A percentile compares a stretch with the other conserved stretches of the same genome.
Evolutionary conservation across 441 rosid species (phyloP).

Genomic region (Melastoma candidum): DNA sequence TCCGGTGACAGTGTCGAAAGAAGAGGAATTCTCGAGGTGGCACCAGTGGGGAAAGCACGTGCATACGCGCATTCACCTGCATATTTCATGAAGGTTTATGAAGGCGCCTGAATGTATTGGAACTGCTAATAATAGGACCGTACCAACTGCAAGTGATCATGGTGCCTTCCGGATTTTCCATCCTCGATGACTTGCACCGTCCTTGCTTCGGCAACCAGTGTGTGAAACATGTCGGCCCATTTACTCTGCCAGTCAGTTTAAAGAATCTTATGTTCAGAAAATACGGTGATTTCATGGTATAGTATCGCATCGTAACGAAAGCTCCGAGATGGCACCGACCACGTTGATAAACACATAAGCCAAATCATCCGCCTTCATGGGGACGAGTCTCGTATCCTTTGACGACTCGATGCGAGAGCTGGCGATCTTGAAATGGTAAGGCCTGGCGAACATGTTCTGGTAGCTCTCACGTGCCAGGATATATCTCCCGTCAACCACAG

Average conservation of each 20-base stretch:
- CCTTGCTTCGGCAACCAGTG: slow-evolving; percentile 41
- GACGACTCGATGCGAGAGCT: slow-evolving; percentile 50
- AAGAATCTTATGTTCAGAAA: neutral
- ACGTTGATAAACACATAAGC: slow-evolving; percentile 38
- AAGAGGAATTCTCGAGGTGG: slow-evolving; percentile 48
- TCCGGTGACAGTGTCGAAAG: slow-evolving; percentile 45
- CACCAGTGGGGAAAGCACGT: slow-evolving; percentile 61
- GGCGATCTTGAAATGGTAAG: slow-evolving; percentile 21
- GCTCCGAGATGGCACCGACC: slow-evolving; percentile 23
- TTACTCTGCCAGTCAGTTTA: slow-evolving; percentile 28
- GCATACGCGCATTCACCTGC: slow-evolving; percentile 52
- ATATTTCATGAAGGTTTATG: neutral
- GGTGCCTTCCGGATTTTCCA: slow-evolving; percentile 19
- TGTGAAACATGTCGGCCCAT: slow-evolving; percentile 53
- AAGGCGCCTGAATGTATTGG: neutral
- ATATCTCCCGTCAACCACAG: slow-evolving; percentile 23
- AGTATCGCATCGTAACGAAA: neutral
- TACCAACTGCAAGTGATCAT: slow-evolving; percentile 40
- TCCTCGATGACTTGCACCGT: slow-evolving; percentile 30
- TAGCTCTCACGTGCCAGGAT: slow-evolving; percentile 32
- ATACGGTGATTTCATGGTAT: neutral
- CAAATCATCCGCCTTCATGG: slow-evolving; percentile 28
- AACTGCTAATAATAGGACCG: neutral
- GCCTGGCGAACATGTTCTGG: slow-evolving; percentile 25
- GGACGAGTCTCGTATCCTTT: slow-evolving; percentile 27